These are phyloP conservation scores for Gliomastix tumulicola DNA, from an alignment of 2,329 filamentous ascomycete genomes.

Conservation along the genomic window DNA sequence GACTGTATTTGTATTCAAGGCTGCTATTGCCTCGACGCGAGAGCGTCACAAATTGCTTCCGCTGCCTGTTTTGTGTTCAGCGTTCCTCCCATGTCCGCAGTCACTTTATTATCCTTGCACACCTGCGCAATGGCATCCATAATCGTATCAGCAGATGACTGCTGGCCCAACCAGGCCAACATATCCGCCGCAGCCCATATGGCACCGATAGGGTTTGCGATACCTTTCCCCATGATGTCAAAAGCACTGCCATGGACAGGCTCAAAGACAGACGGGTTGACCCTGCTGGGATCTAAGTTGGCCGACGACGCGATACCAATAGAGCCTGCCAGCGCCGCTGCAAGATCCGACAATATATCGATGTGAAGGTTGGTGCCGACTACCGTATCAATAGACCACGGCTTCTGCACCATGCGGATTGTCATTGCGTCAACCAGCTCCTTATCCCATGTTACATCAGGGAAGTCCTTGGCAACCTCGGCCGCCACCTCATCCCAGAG, in stretches of 20 bases:
- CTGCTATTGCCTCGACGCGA: no score
- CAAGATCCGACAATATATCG: slow-evolving; percentile 64
- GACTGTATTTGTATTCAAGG: no score
- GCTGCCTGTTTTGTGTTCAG: slow-evolving; percentile 26
- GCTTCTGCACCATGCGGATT: slow-evolving; percentile 54
- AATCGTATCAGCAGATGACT: slow-evolving; percentile 37
- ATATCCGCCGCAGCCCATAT: slow-evolving; percentile 55
- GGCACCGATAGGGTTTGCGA: slow-evolving; percentile 50
- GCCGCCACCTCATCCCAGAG: slow-evolving; percentile 59
- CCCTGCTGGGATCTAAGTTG: slow-evolving; percentile 54
- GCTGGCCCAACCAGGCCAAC: slow-evolving; percentile 49
- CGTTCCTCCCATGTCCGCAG: slow-evolving; percentile 43
- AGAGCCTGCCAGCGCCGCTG: slow-evolving; percentile 60
- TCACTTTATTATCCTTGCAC: slow-evolving; percentile 41
- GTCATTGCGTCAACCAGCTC: slow-evolving; percentile 65
- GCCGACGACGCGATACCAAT: slow-evolving; percentile 67
- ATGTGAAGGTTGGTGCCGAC: slow-evolving; percentile 57
- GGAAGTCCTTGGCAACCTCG: slow-evolving; percentile 47
- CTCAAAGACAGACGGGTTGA: slow-evolving; percentile 53
- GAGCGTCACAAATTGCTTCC: no score
- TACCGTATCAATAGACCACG: slow-evolving; percentile 52
- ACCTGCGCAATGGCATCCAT: slow-evolving; percentile 46
- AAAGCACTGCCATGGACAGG: slow-evolving; percentile 54
- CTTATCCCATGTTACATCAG: slow-evolving; percentile 54
- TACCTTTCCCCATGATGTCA: slow-evolving; percentile 49